Conservation (phyloP, 768 basidiomycete species). For the Polyporus arcularius region DNA sequence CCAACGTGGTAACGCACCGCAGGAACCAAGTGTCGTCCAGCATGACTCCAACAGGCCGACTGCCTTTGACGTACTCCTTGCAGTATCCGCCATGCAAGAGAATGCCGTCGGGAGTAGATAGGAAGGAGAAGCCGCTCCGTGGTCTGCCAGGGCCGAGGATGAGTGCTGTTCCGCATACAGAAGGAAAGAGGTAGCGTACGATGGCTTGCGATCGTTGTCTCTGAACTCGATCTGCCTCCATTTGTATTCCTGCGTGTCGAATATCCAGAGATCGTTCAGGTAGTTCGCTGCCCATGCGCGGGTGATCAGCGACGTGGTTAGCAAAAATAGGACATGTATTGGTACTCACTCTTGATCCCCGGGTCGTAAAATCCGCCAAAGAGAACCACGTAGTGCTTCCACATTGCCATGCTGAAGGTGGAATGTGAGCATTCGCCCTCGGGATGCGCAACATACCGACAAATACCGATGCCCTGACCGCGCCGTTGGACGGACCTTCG, state of each 20-base stretch:
- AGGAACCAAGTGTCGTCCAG: constrained; percentile 91
- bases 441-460: not conserved
- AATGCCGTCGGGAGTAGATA: constrained; percentile 76
- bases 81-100: constrained; percentile 88
- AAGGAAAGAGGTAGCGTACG: constrained; percentile 45
- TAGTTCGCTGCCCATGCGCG: constrained; percentile 59
- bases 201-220: constrained; percentile 71
- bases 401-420: constrained; percentile 73
- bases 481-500: constrained; percentile 76
- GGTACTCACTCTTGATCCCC: constrained; percentile 68
- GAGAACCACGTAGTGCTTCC: constrained; percentile 84
- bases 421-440: not conserved
- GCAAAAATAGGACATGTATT: not conserved
- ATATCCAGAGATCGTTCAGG: constrained; percentile 82
- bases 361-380: constrained; percentile 94
- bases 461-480: constrained; percentile 79
- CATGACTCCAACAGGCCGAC: constrained; percentile 82
- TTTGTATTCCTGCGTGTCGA: constrained; percentile 83
- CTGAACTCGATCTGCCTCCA: constrained; percentile 80
- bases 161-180: not conserved
- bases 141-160: constrained; percentile 42
- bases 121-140: constrained; percentile 83
- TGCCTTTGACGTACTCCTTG: constrained; percentile 87
- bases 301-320: not conserved
- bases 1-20: constrained; percentile 43